A percentile compares a stretch with the other conserved stretches of the same genome.
phyloP scores from a whole-genome alignment of 2,329 filamentous ascomycete genomes.

The Pseudofabraea citricarpa region DNA sequence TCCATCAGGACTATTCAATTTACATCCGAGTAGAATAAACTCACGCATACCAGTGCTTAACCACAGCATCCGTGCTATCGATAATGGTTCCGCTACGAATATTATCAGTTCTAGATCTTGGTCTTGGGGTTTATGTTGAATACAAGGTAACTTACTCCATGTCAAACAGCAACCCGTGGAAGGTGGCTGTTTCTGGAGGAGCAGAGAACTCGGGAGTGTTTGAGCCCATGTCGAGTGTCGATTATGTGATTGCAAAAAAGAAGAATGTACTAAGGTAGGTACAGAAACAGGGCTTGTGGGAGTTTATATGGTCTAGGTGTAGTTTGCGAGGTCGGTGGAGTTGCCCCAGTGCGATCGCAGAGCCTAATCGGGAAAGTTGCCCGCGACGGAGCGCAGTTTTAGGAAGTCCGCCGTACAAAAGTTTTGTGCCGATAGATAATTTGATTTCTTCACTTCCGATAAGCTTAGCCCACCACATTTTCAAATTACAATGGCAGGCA shows the following conservation, averaged over 20 bases:
- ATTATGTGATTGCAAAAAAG: too few relatives aligned
- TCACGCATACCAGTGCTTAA: slow-evolving; percentile 67
- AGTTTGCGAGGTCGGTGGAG: background rate
- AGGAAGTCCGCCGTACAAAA: slow-evolving; percentile 2
- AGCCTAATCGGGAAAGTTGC: background rate
- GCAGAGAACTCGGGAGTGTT: slow-evolving; percentile 1
- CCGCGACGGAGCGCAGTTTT: background rate
- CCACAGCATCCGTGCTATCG: slow-evolving; percentile 72
- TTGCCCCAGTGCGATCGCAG: background rate
- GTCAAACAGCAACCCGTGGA: slow-evolving; percentile 41
- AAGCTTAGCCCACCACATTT: too few relatives aligned
- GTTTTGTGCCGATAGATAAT: slow-evolving; percentile 7
- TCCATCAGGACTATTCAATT: too few relatives aligned
- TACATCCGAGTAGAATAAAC: too few relatives aligned
- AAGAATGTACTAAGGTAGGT: too few relatives aligned
- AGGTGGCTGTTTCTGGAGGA: background rate
- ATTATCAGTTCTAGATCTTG: too few relatives aligned
- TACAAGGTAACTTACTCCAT: slow-evolving; percentile 49
- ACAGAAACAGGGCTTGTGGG: background rate
- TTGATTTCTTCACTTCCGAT: too few relatives aligned
- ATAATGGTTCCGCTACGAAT: slow-evolving; percentile 69
- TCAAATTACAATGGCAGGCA: background rate
- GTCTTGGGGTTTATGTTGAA: too few relatives aligned
- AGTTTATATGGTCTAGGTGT: background rate
- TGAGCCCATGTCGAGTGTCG: slow-evolving; percentile 1